Percentiles rank a stretch among this genome's conserved stretches.
phyloP scores from a whole-genome alignment of 768 basidiomycete species.

The Neoboletus brunneissimus region DNA sequence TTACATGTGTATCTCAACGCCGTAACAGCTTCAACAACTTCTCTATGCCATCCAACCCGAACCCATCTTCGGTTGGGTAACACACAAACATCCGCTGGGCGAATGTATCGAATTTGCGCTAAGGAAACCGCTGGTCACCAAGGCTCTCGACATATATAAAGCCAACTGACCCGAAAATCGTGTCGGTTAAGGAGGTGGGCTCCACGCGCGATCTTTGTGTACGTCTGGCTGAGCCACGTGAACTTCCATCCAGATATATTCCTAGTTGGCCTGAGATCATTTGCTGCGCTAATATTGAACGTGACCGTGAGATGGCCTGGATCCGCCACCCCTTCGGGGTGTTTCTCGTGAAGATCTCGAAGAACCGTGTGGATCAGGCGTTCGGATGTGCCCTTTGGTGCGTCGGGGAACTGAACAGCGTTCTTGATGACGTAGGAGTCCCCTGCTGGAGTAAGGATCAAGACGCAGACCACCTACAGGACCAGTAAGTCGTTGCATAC shows the following conservation, averaged over 20 bases:
- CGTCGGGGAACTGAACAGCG: constrained; percentile 49
- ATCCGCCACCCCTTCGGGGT: not conserved
- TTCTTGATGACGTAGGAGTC: constrained; percentile 56
- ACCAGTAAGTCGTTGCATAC: not conserved
- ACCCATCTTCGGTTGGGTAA: constrained; percentile 44
- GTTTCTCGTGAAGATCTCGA: constrained; percentile 38
- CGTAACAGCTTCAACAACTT: constrained; percentile 39
- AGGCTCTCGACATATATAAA: not conserved
- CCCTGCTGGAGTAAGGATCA: constrained; percentile 50
- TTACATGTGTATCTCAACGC: constrained; percentile 2
- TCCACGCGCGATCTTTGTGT: constrained; percentile 37
- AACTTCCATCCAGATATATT: constrained; percentile 50
- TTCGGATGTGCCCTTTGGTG: constrained; percentile 55
- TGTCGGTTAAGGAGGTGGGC: constrained; percentile 42
- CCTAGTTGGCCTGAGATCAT: constrained; percentile 36
- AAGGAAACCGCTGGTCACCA: not conserved
- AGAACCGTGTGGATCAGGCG: constrained; percentile 48
- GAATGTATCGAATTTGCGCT: constrained; percentile 47
- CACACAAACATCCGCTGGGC: constrained; percentile 48
- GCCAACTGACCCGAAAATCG: constrained; percentile 42
- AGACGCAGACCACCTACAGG: constrained; percentile 42
- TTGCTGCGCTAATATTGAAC: constrained; percentile 49
- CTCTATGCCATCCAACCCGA: constrained; percentile 46
- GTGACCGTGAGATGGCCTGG: constrained; percentile 35
- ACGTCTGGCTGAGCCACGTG: constrained; percentile 42